phyloP scores from a whole-genome alignment of 768 basidiomycete genomes.

The Neoboletus brunneissimus region DNA sequence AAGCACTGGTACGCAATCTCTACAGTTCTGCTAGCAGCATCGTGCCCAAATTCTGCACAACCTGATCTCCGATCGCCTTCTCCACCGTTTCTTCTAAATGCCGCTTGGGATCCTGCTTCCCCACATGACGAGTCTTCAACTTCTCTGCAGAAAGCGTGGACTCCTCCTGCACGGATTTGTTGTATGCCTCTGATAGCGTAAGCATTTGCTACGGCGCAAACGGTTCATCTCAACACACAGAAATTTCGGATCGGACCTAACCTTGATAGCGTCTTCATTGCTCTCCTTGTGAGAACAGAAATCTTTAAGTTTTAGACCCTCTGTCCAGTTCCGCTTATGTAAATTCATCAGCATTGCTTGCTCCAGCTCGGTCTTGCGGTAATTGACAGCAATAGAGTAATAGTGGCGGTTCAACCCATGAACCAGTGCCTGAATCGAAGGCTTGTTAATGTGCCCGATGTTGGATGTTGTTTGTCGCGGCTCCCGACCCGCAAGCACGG shows the following conservation, averaged over 20 bases:
- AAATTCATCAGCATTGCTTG: constrained; percentile 99
- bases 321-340: constrained; percentile 99
- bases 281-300: constrained; percentile 84
- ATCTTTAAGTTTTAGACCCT: constrained; percentile 88
- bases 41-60: constrained; percentile 91
- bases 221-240: constrained; percentile 17
- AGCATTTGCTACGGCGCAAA: constrained; percentile 63
- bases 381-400: constrained; percentile 96
- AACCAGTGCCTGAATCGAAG: constrained; percentile 97
- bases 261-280: constrained; percentile 95
- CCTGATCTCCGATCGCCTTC: constrained; percentile 97
- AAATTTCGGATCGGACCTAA: constrained; percentile 36
- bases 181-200: constrained; percentile 87
- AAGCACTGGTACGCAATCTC: constrained; percentile 6
- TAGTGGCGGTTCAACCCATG: constrained; percentile 98
- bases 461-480: constrained; percentile 97
- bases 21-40: constrained; percentile 92
- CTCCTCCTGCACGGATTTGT: constrained; percentile 97
- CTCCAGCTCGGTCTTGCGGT: constrained; percentile 97
- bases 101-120: constrained; percentile 96
- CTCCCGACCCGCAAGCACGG: constrained; percentile 88
- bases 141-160: constrained; percentile 92
- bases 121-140: constrained; percentile 95
- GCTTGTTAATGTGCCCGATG: constrained; percentile 98
- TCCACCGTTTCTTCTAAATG: constrained; percentile 97